Conservation (phyloP, 768 basidiomycete genomes). For the Phylloporus sp. region DNA sequence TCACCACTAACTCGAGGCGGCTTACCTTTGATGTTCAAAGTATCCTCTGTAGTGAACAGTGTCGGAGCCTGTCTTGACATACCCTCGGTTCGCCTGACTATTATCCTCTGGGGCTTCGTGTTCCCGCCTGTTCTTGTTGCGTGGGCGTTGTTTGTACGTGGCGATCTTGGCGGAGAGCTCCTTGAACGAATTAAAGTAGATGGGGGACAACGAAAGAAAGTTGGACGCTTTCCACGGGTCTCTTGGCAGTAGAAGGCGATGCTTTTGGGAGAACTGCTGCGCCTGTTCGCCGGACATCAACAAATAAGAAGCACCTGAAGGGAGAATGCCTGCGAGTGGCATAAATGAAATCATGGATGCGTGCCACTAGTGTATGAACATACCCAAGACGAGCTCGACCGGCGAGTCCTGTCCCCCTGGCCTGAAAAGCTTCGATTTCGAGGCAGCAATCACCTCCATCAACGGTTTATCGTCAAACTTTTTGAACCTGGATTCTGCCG, state of each 20-base stretch:
- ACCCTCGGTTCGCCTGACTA: slow-evolving; percentile 43
- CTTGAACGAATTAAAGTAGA: slow-evolving; percentile 33
- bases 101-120: slow-evolving; percentile 27
- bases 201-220: slow-evolving; percentile 48
- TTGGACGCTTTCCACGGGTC: slow-evolving; percentile 15
- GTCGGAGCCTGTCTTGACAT: slow-evolving; percentile 19
- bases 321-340: slow-evolving; percentile 38
- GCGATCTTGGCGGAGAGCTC: slow-evolving; percentile 39
- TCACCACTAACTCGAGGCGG: background rate
- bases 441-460: slow-evolving; percentile 26
- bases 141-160: slow-evolving; percentile 36
- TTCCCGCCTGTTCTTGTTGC: slow-evolving; percentile 29
- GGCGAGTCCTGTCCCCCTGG: slow-evolving; percentile 22
- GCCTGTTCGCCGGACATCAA: slow-evolving; percentile 37
- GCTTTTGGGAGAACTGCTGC: slow-evolving; percentile 17
- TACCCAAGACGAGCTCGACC: slow-evolving; percentile 46
- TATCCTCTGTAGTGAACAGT: slow-evolving; percentile 31
- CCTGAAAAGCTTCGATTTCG: slow-evolving; percentile 29
- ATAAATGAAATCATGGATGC: background rate
- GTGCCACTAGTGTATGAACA: background rate
- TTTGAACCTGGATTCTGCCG: slow-evolving; percentile 21
- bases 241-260: slow-evolving; percentile 15
- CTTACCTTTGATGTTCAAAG: slow-evolving; percentile 49
- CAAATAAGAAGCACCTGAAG: slow-evolving; percentile 42
- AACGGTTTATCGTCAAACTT: slow-evolving; percentile 35